Conservation (phyloP, 176 grass and related monocot genomes). For the Sorghum bicolor region DNA sequence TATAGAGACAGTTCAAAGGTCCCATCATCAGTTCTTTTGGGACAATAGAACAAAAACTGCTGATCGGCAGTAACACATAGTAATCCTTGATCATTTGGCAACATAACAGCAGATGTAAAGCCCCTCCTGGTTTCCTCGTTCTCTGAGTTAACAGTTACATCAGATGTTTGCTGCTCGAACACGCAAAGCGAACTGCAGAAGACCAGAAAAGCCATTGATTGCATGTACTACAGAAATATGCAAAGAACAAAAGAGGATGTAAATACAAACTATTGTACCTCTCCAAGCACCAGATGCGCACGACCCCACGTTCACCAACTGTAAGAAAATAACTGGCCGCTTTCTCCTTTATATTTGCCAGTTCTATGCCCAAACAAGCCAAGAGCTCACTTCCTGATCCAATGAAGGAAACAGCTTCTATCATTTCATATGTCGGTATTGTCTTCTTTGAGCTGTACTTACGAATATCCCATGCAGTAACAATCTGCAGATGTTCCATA, state of each 20-base stretch:
- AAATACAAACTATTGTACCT: slow-evolving; percentile 46
- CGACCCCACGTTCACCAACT: slow-evolving; percentile 80
- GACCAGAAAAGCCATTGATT: slow-evolving; percentile 26
- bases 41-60: slow-evolving; percentile 80
- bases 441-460: slow-evolving; percentile 84
- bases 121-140: slow-evolving; percentile 84
- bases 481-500: slow-evolving; percentile 54
- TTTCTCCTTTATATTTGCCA: slow-evolving; percentile 38
- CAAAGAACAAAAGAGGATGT: not conserved
- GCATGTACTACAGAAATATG: not conserved
- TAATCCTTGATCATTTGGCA: slow-evolving; percentile 63
- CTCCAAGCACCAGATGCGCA: slow-evolving; percentile 85
- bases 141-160: slow-evolving; percentile 62
- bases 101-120: slow-evolving; percentile 70
- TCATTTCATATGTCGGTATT: slow-evolving; percentile 82
- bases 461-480: slow-evolving; percentile 72
- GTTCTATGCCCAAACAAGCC: slow-evolving; percentile 48
- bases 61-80: slow-evolving; percentile 90
- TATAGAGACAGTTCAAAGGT: slow-evolving; percentile 60
- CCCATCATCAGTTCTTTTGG: slow-evolving; percentile 47
- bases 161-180: slow-evolving; percentile 74
- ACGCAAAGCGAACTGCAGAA: slow-evolving; percentile 64
- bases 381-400: slow-evolving; percentile 45
- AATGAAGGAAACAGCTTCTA: slow-evolving; percentile 83
- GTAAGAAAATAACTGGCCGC: slow-evolving; percentile 63